A percentile compares a stretch with the other conserved stretches of the same genome.
Conservation (phyloP, 1,139 yeast genomes). For the Candida dubliniensis region DNA sequence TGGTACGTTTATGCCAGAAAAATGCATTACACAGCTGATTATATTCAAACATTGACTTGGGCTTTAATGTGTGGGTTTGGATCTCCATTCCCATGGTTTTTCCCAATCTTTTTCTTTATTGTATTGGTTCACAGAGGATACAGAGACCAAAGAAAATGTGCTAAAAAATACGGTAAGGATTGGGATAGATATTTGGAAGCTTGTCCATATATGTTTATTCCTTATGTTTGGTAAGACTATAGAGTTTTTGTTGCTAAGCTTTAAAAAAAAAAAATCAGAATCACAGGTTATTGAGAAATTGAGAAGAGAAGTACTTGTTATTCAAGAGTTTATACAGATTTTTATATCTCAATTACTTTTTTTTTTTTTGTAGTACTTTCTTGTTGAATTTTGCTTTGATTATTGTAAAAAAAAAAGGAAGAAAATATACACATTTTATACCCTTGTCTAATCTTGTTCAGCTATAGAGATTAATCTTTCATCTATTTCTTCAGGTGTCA, state of each 20-base stretch:
- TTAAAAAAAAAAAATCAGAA: background rate
- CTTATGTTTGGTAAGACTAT: slow-evolving; percentile 61
- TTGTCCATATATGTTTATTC: slow-evolving; percentile 92
- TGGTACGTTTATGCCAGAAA: slow-evolving; percentile 94
- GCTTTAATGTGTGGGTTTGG: slow-evolving; percentile 85
- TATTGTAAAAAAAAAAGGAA: background rate
- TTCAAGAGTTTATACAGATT: too few relatives aligned
- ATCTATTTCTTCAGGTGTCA: slow-evolving; percentile 85
- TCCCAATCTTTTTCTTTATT: slow-evolving; percentile 84
- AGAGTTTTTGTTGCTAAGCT: background rate
- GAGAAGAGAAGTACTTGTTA: too few relatives aligned
- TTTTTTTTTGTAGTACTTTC: too few relatives aligned
- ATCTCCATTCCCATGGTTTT: slow-evolving; percentile 94
- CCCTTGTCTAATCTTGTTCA: slow-evolving; percentile 70
- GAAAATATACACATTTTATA: slow-evolving; percentile 3
- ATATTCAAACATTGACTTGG: slow-evolving; percentile 86
- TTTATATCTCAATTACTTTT: too few relatives aligned
- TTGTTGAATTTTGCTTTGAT: background rate
- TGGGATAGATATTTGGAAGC: slow-evolving; percentile 85
- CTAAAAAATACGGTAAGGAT: slow-evolving; percentile 85
- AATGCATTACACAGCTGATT: slow-evolving; percentile 94
- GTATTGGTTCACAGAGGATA: slow-evolving; percentile 85
- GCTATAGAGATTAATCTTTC: slow-evolving; percentile 92
- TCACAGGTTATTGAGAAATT: background rate
- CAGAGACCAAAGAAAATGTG: slow-evolving; percentile 85